phyloP scores from a whole-genome alignment of 2,329 filamentous ascomycete species.

The Neonectria magnoliae region DNA sequence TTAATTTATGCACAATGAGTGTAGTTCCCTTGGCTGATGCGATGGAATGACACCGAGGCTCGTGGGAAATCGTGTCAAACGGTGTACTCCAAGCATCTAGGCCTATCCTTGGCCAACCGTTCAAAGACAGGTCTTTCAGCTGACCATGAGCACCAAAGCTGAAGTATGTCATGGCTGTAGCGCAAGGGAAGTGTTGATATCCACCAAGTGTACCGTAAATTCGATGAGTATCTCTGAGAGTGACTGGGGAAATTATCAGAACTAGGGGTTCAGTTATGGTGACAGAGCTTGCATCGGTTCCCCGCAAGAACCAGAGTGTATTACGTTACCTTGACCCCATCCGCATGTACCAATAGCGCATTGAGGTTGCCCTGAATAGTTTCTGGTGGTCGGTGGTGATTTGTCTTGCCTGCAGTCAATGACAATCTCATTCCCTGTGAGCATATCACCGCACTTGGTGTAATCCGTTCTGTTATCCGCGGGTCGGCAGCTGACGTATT shows the following conservation, averaged over 20 bases:
- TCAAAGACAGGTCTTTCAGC: background rate
- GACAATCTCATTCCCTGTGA: too few relatives aligned
- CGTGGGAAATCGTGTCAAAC: background rate
- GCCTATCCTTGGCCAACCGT: background rate
- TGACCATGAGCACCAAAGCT: background rate
- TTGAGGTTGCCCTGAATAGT: background rate
- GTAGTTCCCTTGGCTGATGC: background rate
- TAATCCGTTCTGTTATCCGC: background rate
- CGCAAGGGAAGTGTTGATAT: background rate
- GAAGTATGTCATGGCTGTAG: background rate
- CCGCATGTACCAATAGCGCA: slow-evolving; percentile 5
- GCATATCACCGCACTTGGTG: background rate
- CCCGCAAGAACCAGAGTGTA: slow-evolving; percentile 1
- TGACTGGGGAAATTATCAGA: slow-evolving; percentile 13
- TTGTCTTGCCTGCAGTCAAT: background rate
- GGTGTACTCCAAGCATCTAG: background rate
- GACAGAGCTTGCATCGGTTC: slow-evolving; percentile 6
- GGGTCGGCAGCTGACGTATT: too few relatives aligned
- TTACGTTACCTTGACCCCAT: slow-evolving; percentile 23
- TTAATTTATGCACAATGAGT: background rate
- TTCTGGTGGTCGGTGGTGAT: background rate
- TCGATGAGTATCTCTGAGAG: background rate
- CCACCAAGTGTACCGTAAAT: background rate
- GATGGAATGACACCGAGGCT: background rate
- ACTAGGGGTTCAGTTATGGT: background rate